These are phyloP conservation scores for Termitomyces sp. DNA, from an alignment of 768 basidiomycete species.

Conservation along the genomic window DNA sequence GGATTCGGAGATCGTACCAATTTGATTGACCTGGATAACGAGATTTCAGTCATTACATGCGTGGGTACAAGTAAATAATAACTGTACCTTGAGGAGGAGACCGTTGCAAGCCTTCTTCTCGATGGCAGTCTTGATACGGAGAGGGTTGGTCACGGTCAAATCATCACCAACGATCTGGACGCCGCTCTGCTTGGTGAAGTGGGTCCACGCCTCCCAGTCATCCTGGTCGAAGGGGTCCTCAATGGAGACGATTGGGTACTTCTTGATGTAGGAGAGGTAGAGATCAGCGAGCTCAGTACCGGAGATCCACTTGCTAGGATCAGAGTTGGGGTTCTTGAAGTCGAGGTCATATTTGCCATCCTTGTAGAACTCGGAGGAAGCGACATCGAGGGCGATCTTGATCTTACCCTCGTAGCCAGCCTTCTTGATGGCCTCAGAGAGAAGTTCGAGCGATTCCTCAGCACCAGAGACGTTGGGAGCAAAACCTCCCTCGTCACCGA, in stretches of 20 bases:
- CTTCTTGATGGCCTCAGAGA: slow-evolving; percentile 94
- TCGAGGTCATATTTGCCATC: slow-evolving; percentile 99
- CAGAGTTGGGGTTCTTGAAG: slow-evolving; percentile 99
- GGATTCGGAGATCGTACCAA: slow-evolving; percentile 97
- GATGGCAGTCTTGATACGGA: slow-evolving; percentile 96
- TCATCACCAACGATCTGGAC: slow-evolving; percentile 97
- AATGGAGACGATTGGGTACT: slow-evolving; percentile 94
- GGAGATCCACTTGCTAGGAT: slow-evolving; percentile 93
- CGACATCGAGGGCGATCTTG: slow-evolving; percentile 97
- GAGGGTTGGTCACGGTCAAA: slow-evolving; percentile 95
- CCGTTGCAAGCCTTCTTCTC: slow-evolving; percentile 99
- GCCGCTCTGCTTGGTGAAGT: slow-evolving; percentile 76
- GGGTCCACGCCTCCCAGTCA: slow-evolving; percentile 97
- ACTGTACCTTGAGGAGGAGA: slow-evolving; percentile 85
- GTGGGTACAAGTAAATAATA: neutral
- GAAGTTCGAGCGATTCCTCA: slow-evolving; percentile 95
- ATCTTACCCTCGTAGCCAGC: slow-evolving; percentile 98
- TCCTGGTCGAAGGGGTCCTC: slow-evolving; percentile 99
- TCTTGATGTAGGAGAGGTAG: slow-evolving; percentile 81
- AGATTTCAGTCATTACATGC: neutral
- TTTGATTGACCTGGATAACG: slow-evolving; percentile 82
- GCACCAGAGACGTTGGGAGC: slow-evolving; percentile 97
- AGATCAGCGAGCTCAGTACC: slow-evolving; percentile 90
- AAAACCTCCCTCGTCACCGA: slow-evolving; percentile 99
- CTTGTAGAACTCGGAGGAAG: slow-evolving; percentile 99